phyloP scores from a whole-genome alignment of 1,284 basidiomycete genomes.

The Singerocomus rubriflavus region DNA sequence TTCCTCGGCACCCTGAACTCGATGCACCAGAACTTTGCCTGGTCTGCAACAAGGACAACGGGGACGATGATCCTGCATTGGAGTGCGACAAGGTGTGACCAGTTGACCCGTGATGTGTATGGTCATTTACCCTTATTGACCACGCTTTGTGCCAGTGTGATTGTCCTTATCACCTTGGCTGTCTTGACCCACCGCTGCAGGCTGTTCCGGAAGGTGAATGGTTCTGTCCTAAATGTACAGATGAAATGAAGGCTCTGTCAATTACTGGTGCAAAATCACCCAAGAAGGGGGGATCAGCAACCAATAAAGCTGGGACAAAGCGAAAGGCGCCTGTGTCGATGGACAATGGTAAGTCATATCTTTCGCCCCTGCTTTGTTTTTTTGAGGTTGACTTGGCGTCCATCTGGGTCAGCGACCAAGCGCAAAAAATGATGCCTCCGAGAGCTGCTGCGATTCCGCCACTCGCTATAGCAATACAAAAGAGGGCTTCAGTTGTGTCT shows the following conservation, averaged over 20 bases:
- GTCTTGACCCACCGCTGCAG: slow-evolving; percentile 74
- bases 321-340: slow-evolving; percentile 23
- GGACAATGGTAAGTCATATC: slow-evolving; percentile 23
- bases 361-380: too few relatives aligned
- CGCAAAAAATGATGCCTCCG: slow-evolving; percentile 28
- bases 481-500: not conserved
- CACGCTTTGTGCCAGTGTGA: slow-evolving; percentile 63
- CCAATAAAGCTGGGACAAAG: slow-evolving; percentile 22
- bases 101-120: not conserved
- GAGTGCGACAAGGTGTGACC: slow-evolving; percentile 82
- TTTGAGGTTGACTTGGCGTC: not conserved
- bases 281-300: slow-evolving; percentile 2
- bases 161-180: slow-evolving; percentile 81
- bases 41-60: slow-evolving; percentile 66
- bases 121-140: not conserved
- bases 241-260: slow-evolving; percentile 28
- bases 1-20: slow-evolving; percentile 76
- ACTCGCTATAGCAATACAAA: not conserved
- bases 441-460: not conserved
- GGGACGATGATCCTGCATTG: slow-evolving; percentile 63
- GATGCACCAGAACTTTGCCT: slow-evolving; percentile 70
- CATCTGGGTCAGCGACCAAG: slow-evolving; percentile 20
- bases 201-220: slow-evolving; percentile 87
- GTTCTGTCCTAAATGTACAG: slow-evolving; percentile 77
- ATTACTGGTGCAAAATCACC: slow-evolving; percentile 11